phyloP scores from a whole-genome alignment of 192 early-diverging fungal genomes.

The Paraglomus occultum region DNA sequence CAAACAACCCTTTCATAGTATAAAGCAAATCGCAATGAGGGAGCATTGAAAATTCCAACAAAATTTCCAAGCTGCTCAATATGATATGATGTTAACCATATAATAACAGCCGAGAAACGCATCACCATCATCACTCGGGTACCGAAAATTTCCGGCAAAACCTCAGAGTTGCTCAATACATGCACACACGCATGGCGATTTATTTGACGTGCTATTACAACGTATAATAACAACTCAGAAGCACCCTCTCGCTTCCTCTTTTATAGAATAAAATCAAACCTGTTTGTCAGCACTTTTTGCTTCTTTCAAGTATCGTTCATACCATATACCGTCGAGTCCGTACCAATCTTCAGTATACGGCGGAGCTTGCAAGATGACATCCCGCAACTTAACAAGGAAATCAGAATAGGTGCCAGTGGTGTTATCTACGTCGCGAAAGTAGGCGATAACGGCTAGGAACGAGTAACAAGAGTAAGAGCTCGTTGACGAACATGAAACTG shows the following conservation, averaged over 20 bases:
- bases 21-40: too few species aligned
- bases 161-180: conserved; percentile 10
- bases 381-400: conserved; percentile 23
- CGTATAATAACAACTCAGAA: conserved; percentile 17
- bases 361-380: conserved; percentile 13
- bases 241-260: conserved; percentile 15
- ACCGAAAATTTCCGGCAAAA: conserved; percentile 18
- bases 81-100: too few species aligned
- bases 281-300: conserved; percentile 14
- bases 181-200: too few species aligned
- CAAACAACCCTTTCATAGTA: too few species aligned
- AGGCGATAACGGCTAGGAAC: not conserved
- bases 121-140: not conserved
- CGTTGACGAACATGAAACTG: too few species aligned
- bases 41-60: too few species aligned
- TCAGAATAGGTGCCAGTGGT: conserved; percentile 15
- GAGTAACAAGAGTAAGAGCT: too few species aligned
- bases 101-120: too few species aligned
- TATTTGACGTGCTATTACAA: not conserved
- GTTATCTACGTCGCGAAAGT: conserved; percentile 21
- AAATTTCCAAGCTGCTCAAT: too few species aligned
- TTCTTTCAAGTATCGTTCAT: conserved; percentile 15
- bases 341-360: conserved; percentile 29
- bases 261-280: conserved; percentile 7
- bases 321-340: conserved; percentile 24